These are phyloP conservation scores for Tricholoma bakamatsutake DNA, from an alignment of 768 basidiomycete species.

Conservation along the genomic window DNA sequence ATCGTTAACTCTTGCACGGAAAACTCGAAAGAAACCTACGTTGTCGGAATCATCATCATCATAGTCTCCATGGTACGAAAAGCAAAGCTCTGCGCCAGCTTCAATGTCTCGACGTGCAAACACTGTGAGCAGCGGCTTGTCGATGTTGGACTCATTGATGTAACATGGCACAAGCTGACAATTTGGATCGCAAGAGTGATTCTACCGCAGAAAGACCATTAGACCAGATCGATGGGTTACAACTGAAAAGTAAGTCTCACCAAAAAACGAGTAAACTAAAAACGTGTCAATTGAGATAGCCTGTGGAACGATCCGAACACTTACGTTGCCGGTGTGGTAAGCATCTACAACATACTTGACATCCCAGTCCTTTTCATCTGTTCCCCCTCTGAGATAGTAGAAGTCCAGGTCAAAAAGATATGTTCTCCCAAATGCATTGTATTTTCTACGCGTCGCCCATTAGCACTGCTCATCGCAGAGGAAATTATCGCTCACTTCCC, in stretches of 20 bases:
- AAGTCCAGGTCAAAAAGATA: slow-evolving; percentile 85
- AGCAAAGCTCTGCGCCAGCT: slow-evolving; percentile 66
- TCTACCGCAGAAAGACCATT: slow-evolving; percentile 38
- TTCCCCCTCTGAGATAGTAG: slow-evolving; percentile 45
- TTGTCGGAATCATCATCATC: slow-evolving; percentile 35
- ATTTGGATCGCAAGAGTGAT: slow-evolving; percentile 91
- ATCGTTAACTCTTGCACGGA: not conserved
- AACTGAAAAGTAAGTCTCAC: slow-evolving; percentile 34
- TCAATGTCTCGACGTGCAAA: slow-evolving; percentile 64
- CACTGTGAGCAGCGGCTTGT: slow-evolving; percentile 62
- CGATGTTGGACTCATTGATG: slow-evolving; percentile 68
- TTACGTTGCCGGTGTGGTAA: slow-evolving; percentile 80
- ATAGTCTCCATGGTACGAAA: slow-evolving; percentile 58
- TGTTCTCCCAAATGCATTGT: slow-evolving; percentile 67
- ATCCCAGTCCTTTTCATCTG: slow-evolving; percentile 26
- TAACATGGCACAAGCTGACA: slow-evolving; percentile 66
- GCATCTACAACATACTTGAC: slow-evolving; percentile 70
- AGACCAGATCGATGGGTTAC: not conserved
- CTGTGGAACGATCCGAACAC: slow-evolving; percentile 19
- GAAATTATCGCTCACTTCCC: slow-evolving; percentile 48
- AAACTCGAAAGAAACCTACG: slow-evolving; percentile 12
- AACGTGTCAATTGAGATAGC: slow-evolving; percentile 1
- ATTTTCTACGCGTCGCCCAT: slow-evolving; percentile 41
- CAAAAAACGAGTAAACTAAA: slow-evolving; percentile 85
- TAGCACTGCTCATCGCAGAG: not conserved